phyloP scores from a whole-genome alignment of 805 yeast genomes.

The Metschnikowia lunata region DNA sequence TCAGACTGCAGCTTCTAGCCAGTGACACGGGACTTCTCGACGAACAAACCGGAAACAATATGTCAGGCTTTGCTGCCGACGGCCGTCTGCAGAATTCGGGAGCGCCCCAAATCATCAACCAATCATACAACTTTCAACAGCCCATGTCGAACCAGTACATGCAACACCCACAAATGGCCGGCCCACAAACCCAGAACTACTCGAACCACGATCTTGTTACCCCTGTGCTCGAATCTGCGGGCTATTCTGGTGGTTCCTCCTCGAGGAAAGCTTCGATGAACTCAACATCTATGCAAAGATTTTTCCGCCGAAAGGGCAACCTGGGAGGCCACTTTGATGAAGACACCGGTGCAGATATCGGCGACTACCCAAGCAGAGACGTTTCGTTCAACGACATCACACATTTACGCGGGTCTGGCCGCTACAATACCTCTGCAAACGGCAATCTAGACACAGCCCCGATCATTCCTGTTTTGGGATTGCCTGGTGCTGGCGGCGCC shows the following conservation, averaged over 20 bases:
- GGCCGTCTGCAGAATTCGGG: conserved; percentile 13
- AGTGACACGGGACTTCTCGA: conserved; percentile 21
- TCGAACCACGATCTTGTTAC: conserved; percentile 27
- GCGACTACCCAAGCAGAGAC: conserved; percentile 27
- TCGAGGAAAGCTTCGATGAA: conserved; percentile 37
- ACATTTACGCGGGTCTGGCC: conserved; percentile 59
- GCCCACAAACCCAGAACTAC: conserved; percentile 5
- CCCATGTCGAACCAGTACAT: not conserved
- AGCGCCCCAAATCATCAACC: not conserved
- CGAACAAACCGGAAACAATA: conserved; percentile 18
- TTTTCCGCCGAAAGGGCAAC: conserved; percentile 39
- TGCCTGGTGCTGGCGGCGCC: conserved; percentile 20
- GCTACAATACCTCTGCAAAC: conserved; percentile 42
- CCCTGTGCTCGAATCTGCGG: conserved; percentile 15
- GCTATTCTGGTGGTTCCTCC: conserved; percentile 1
- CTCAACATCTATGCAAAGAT: conserved; percentile 34
- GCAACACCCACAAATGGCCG: not conserved
- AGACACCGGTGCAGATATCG: conserved; percentile 34
- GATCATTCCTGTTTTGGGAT: conserved; percentile 64
- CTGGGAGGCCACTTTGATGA: conserved; percentile 32
- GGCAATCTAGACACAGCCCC: conserved; percentile 57
- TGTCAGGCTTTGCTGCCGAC: conserved; percentile 14
- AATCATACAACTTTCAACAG: no score
- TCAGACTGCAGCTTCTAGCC: conserved; percentile 32
- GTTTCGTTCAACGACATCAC: conserved; percentile 63